phyloP scores from a whole-genome alignment of 2,329 filamentous ascomycete species.

The Cytospora paraplurivora region DNA sequence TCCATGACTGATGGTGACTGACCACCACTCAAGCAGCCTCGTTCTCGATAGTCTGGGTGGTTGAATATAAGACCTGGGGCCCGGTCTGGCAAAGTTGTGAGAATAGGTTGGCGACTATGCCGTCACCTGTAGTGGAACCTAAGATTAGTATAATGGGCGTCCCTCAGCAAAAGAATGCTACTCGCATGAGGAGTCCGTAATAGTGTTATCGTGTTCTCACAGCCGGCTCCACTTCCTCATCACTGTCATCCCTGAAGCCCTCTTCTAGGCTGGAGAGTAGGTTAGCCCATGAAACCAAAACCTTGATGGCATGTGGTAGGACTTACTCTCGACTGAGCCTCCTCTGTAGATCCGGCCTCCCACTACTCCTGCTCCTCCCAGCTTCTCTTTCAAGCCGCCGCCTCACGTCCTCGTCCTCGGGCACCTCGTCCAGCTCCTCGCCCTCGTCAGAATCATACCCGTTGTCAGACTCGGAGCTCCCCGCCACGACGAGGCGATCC shows the following conservation, averaged over 20 bases:
- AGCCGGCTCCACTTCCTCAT: conserved; percentile 50
- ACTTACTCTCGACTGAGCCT: conserved; percentile 74
- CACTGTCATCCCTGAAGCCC: conserved; percentile 73
- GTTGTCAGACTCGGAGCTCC: conserved; percentile 46
- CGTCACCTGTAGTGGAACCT: neutral
- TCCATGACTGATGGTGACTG: neutral
- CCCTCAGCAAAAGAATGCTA: neutral
- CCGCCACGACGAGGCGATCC: conserved; percentile 43
- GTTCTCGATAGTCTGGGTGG: neutral
- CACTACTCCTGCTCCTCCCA: conserved; percentile 22
- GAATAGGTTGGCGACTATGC: neutral
- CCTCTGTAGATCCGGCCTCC: conserved; percentile 50
- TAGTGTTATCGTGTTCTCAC: conserved; percentile 27
- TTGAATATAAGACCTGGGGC: neutral
- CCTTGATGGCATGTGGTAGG: neutral
- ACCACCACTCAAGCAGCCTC: neutral
- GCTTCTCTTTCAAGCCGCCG: conserved; percentile 38
- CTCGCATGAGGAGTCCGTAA: neutral
- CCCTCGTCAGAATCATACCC: conserved; percentile 68
- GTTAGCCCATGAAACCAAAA: conserved; percentile 15
- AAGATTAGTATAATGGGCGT: neutral
- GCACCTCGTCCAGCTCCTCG: conserved; percentile 67
- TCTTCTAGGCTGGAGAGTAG: conserved; percentile 59
- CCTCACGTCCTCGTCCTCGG: conserved; percentile 49
- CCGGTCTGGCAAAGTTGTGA: neutral